phyloP scores from a whole-genome alignment of 108 stramenopile species.

The Conticribra weissflogii region DNA sequence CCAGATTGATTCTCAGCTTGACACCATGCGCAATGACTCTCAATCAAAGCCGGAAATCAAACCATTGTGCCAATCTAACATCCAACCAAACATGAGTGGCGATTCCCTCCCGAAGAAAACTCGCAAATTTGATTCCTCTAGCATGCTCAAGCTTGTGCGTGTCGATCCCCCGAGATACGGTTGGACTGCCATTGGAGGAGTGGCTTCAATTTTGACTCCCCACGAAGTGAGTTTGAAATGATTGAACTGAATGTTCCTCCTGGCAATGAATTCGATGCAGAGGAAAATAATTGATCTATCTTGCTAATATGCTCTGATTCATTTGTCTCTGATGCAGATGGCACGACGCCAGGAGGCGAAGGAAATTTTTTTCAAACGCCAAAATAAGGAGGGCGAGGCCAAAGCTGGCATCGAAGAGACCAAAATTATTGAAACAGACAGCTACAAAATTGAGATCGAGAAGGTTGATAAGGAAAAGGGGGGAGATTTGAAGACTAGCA shows the following conservation, averaged over 20 bases:
- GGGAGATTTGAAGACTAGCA: no score
- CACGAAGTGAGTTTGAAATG: constrained; percentile 63
- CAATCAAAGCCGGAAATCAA: no score
- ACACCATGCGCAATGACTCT: no score
- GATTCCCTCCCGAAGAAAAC: no score
- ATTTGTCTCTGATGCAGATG: constrained; percentile 11
- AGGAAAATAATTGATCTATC: not conserved
- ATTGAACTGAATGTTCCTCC: no score
- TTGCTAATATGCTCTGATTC: not conserved
- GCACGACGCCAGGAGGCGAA: constrained; percentile 21
- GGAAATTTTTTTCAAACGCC: constrained; percentile 24
- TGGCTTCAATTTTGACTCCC: constrained; percentile 68
- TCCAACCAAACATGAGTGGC: no score
- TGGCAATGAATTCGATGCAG: no score
- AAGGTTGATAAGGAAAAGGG: not conserved
- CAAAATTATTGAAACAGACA: not conserved
- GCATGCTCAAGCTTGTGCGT: constrained; percentile 13
- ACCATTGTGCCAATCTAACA: no score
- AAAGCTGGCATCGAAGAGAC: not conserved
- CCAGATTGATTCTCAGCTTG: no score
- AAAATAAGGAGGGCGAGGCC: not conserved
- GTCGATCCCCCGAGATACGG: constrained; percentile 81
- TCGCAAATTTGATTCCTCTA: not conserved
- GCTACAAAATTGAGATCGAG: not conserved
- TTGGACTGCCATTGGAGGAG: constrained; percentile 78